Percentiles rank a stretch among this genome's conserved stretches.
Conservation (phyloP, 1,139 yeast genomes). For the Kazachstania sp. region DNA sequence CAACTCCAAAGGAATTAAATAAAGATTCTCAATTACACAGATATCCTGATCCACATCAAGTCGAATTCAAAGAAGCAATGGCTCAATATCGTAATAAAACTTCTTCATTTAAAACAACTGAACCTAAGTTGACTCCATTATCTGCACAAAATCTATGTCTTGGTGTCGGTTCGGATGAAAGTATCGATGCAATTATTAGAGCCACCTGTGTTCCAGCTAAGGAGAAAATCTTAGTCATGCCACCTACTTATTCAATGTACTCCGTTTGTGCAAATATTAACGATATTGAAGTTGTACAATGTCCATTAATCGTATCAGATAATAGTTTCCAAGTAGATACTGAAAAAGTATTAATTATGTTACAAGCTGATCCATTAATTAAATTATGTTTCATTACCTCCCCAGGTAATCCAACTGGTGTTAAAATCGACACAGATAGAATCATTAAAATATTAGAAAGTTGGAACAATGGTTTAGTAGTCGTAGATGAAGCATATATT, state of each 20-base stretch:
- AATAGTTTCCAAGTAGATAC: slow-evolving; percentile 60
- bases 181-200: slow-evolving; percentile 81
- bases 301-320: slow-evolving; percentile 46
- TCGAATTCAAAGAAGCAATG: slow-evolving; percentile 63
- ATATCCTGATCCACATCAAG: slow-evolving; percentile 95
- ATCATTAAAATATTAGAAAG: slow-evolving; percentile 46
- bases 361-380: slow-evolving; percentile 50
- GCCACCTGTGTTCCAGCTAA: slow-evolving; percentile 75
- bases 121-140: slow-evolving; percentile 42
- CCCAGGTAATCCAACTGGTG: slow-evolving; percentile 97
- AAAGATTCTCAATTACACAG: slow-evolving; percentile 61
- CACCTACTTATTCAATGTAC: slow-evolving; percentile 98
- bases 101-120: slow-evolving; percentile 25
- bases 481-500: slow-evolving; percentile 91
- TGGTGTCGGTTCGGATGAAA: slow-evolving; percentile 97
- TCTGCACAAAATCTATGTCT: slow-evolving; percentile 67
- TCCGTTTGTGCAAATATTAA: slow-evolving; percentile 82
- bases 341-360: slow-evolving; percentile 43
- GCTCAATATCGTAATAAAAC: slow-evolving; percentile 61
- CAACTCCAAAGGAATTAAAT: slow-evolving; percentile 43
- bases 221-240: slow-evolving; percentile 77
- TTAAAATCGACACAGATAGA: slow-evolving; percentile 42
- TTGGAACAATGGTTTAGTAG: slow-evolving; percentile 67
- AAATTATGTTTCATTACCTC: slow-evolving; percentile 82
- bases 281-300: slow-evolving; percentile 68